Percentiles rank a stretch among this genome's conserved stretches.
Evolutionary conservation across 257 asterid genomes (phyloP).

Genomic region (Solanum ahanhuiri): DNA sequence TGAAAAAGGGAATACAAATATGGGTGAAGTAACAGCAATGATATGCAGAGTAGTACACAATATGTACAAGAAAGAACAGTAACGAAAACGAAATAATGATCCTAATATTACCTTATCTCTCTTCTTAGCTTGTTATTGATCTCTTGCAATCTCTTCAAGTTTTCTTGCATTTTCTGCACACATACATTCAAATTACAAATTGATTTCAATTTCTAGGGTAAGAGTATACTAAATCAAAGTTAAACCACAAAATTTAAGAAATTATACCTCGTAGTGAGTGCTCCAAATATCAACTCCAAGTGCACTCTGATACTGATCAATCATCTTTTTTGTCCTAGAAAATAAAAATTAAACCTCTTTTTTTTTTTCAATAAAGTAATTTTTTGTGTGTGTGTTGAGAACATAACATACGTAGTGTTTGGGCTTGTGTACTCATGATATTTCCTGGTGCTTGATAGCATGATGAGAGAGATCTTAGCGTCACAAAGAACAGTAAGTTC

Average conservation of each 20-base stretch:
- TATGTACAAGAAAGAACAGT: neutral
- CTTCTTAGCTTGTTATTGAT: conserved; percentile 27
- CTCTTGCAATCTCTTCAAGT: conserved; percentile 30
- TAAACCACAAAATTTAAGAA: neutral
- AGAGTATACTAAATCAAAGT: neutral
- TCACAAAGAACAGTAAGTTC: too few species aligned
- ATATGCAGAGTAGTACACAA: neutral
- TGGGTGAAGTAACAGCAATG: neutral
- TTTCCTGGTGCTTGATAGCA: too few species aligned
- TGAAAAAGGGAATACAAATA: neutral
- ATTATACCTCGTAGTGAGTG: conserved; percentile 38
- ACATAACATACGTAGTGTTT: too few species aligned
- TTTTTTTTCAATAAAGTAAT: too few species aligned
- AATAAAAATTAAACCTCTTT: neutral
- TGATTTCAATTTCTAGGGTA: neutral
- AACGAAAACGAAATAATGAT: neutral
- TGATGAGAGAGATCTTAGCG: too few species aligned
- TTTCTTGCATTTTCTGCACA: conserved; percentile 44
- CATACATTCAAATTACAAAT: neutral
- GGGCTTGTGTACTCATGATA: too few species aligned
- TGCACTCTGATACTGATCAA: conserved; percentile 41
- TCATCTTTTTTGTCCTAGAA: conserved; percentile 15
- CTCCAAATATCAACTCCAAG: conserved; percentile 51
- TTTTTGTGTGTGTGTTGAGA: neutral
- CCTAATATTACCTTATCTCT: conserved; percentile 24